Base-by-base conservation (phyloP, 2,329 filamentous ascomycete species). In the Cadophora luteo-olivacea region DNA sequence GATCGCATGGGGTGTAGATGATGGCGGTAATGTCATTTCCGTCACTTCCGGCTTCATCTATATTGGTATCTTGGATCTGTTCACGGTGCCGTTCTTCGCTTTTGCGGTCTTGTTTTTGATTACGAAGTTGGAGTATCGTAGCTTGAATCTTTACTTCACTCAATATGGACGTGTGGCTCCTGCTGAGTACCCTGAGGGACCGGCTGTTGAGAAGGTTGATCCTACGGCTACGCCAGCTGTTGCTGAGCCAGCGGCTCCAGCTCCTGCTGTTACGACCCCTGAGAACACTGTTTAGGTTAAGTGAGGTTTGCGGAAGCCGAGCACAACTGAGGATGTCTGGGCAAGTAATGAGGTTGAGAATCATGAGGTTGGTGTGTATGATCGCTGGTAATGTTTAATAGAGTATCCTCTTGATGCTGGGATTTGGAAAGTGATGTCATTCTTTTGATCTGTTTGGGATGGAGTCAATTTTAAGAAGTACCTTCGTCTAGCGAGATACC, bases 31-130 rank as follows among this genome's bases (percentile, higher is more conserved):
- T 74, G 79, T 89, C 68, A 89, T 91, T 65, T 78, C 87, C 1
- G 86, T 88, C 0, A 89, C 91, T 73, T 85, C 84, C 0, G 89
- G 91, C 75, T 87, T 87, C 16, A 80, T 91, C 68, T 91, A 91
- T 76, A 91, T 91, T 74, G 88, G 89, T 49, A 81, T 91, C 8
- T 81, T 92, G 0, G 90, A 92, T 69, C 78, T 91, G 5, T 69
- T 91, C 8, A 84, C 88, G 2, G 91, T 91, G 79, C 87, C 88
- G 0, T 80, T 86, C 32, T 48, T 72, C 14, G 36, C 68, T 1
- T 51, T 69, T 1, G 52, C 38, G 6, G 24, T 76, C 22, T 60
- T 76, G 32, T 33, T 68, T 14, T 33, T 74, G 62, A 62, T 51
- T 25, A 61, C 25, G 1, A 65, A 32, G 14, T 73, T 72, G 72